Percentiles rank a stretch among this genome's conserved stretches.
Conservation (phyloP, 139 green algal genomes). For the Chlorella sorokiniana region DNA sequence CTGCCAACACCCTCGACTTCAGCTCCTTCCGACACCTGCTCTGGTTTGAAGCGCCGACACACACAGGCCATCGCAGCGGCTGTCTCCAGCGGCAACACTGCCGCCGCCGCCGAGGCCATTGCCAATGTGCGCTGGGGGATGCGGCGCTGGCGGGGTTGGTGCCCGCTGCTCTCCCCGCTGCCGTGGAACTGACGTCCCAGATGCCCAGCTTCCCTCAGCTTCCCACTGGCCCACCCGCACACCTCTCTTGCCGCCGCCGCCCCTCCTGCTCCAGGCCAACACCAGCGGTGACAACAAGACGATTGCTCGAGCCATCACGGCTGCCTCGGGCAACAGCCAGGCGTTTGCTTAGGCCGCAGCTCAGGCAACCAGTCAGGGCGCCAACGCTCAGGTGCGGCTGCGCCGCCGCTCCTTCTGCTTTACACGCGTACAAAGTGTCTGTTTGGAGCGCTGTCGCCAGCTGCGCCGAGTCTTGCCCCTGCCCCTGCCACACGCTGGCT, state of each 20-base stretch:
- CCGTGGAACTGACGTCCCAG: not conserved
- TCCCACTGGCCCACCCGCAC: not conserved
- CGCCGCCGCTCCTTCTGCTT: too few species aligned
- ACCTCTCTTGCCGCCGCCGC: too few species aligned
- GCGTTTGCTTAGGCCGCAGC: constrained; percentile 5
- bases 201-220: not conserved
- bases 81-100: not conserved
- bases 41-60: too few species aligned
- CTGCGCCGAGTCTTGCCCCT: too few species aligned
- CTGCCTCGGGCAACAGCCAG: not conserved
- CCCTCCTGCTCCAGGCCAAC: not conserved
- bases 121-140: not conserved
- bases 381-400: not conserved
- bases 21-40: not conserved
- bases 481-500: too few species aligned
- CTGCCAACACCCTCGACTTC: not conserved
- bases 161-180: not conserved
- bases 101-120: not conserved
- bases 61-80: not conserved
- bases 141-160: not conserved
- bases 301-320: not conserved
- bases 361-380: not conserved
- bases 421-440: too few species aligned
- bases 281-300: not conserved
- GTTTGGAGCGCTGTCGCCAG: too few species aligned